phyloP scores from a whole-genome alignment of 768 basidiomycete species.

The Asterophora parasitica region DNA sequence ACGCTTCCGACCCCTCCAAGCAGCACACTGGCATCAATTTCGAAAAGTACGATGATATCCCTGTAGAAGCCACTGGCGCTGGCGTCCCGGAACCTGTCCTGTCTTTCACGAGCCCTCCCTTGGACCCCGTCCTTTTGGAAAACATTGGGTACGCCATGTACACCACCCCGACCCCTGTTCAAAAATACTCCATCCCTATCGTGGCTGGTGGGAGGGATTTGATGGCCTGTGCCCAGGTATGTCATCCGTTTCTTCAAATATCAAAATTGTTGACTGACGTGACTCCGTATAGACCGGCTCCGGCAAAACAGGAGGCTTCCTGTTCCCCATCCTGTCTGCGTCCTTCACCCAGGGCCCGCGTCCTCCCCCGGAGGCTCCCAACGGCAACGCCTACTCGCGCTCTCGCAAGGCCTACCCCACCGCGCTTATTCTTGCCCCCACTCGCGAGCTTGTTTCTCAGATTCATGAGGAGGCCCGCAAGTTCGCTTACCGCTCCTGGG shows the following conservation, averaged over 20 bases:
- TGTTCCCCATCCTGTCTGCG: conserved; percentile 97
- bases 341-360: conserved; percentile 82
- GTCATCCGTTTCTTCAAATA: conserved; percentile 17
- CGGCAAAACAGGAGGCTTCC: conserved; percentile 98
- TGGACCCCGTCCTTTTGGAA: conserved; percentile 91
- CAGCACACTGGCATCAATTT: conserved; percentile 99
- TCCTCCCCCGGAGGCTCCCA: conserved; percentile 54
- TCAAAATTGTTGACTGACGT: conserved; percentile 8
- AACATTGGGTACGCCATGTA: conserved; percentile 94
- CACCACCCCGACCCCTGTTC: conserved; percentile 94
- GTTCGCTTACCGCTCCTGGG: conserved; percentile 99
- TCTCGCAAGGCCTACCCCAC: conserved; percentile 92
- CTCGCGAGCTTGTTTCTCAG: conserved; percentile 97
- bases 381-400: conserved; percentile 52
- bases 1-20: conserved; percentile 76
- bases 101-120: conserved; percentile 81
- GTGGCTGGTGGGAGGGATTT: conserved; percentile 85
- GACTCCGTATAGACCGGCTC: conserved; percentile 79
- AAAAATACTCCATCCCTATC: conserved; percentile 99
- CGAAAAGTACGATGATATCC: conserved; percentile 99
- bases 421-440: conserved; percentile 95
- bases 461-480: conserved; percentile 99
- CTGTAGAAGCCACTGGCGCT: conserved; percentile 95
- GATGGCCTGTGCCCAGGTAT: conserved; percentile 92
- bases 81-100: conserved; percentile 94